Conservation (phyloP, 1,284 basidiomycete genomes). For the Abortiporus biennis region DNA sequence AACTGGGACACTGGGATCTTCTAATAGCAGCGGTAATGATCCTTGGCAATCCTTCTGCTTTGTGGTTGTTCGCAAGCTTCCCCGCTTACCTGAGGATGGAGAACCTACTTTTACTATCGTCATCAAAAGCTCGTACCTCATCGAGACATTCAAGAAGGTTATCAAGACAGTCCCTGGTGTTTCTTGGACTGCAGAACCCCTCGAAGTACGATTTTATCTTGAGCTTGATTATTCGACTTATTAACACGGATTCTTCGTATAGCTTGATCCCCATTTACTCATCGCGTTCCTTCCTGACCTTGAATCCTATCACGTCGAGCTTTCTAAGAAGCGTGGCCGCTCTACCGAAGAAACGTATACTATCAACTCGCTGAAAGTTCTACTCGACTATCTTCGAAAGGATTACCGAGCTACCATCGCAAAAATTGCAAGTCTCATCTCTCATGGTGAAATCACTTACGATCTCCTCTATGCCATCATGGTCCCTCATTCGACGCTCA, state of each 20-base stretch:
- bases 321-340: slow-evolving; percentile 28
- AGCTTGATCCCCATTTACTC: slow-evolving; percentile 49
- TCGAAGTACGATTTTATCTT: slow-evolving; percentile 30
- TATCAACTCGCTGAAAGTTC: slow-evolving; percentile 34
- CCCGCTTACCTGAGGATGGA: slow-evolving; percentile 23
- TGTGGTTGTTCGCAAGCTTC: slow-evolving; percentile 44
- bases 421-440: slow-evolving; percentile 37
- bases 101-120: slow-evolving; percentile 44
- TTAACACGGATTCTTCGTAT: background rate
- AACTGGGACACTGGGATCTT: slow-evolving; percentile 21
- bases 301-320: slow-evolving; percentile 32
- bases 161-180: slow-evolving; percentile 46
- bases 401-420: slow-evolving; percentile 43
- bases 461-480: slow-evolving; percentile 48
- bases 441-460: slow-evolving; percentile 50
- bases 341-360: slow-evolving; percentile 32
- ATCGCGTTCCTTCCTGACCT: slow-evolving; percentile 43
- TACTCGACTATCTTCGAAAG: slow-evolving; percentile 38
- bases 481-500: slow-evolving; percentile 41
- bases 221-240: background rate
- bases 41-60: slow-evolving; percentile 50
- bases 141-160: slow-evolving; percentile 48
- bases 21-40: slow-evolving; percentile 32
- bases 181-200: slow-evolving; percentile 48
- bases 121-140: slow-evolving; percentile 49